Conservation (phyloP, 768 basidiomycete species). For the Rhizopogon salebrosus region DNA sequence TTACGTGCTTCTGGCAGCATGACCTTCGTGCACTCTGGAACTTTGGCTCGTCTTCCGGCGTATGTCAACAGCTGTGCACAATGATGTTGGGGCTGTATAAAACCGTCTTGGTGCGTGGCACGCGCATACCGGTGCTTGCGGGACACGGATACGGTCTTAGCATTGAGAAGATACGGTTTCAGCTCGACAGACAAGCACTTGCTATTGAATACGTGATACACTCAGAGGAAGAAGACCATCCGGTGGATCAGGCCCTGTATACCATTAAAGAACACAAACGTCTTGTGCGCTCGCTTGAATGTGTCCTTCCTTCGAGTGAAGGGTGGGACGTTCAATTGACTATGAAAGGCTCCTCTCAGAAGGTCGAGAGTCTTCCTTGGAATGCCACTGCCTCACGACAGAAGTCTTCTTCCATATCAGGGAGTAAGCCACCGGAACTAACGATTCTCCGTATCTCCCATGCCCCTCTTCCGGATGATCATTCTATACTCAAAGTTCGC, state of each 20-base stretch:
- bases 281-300: conserved; percentile 75
- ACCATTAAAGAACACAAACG: conserved; percentile 68
- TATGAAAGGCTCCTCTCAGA: conserved; percentile 67
- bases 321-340: conserved; percentile 88
- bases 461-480: conserved; percentile 60
- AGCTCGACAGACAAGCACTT: conserved; percentile 78
- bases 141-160: conserved; percentile 81
- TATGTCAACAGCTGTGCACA: conserved; percentile 80
- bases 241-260: conserved; percentile 46
- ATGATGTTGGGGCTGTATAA: conserved; percentile 81
- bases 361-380: conserved; percentile 73
- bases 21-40: conserved; percentile 87
- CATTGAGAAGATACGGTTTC: conserved; percentile 74
- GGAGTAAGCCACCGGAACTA: conserved; percentile 42
- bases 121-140: conserved; percentile 65
- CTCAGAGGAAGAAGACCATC: conserved; percentile 58
- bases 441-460: conserved; percentile 66
- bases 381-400: conserved; percentile 51
- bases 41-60: conserved; percentile 55
- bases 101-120: conserved; percentile 71
- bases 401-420: conserved; percentile 28
- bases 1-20: conserved; percentile 95
- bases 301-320: conserved; percentile 65
- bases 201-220: conserved; percentile 81
- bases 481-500: conserved; percentile 77